Conservation (phyloP, 2,329 filamentous ascomycete genomes). For the Aureobasidium uvarum region DNA sequence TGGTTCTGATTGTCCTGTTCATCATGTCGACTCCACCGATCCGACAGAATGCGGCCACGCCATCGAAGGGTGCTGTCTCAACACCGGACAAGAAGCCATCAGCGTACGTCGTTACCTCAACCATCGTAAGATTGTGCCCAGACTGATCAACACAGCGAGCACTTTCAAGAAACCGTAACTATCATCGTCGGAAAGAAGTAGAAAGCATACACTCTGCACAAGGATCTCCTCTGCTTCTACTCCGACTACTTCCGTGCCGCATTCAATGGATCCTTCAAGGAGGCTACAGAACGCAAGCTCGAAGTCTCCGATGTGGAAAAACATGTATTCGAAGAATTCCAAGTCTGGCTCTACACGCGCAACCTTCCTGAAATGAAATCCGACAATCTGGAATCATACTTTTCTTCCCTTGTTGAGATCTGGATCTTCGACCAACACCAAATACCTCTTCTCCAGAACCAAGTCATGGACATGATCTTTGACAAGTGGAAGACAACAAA, state of each 20-base stretch:
- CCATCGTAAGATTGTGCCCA: too few species aligned
- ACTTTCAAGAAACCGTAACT: neutral
- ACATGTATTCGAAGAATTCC: constrained; percentile 27
- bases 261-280: neutral
- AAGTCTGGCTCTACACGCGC: constrained; percentile 30
- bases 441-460: neutral
- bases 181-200: neutral
- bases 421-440: neutral
- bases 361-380: too few species aligned
- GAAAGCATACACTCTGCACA: neutral
- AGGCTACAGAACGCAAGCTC: neutral
- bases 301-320: constrained; percentile 17
- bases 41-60: neutral
- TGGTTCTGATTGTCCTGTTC: neutral
- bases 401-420: neutral
- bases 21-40: neutral
- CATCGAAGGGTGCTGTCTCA: neutral
- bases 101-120: too few species aligned
- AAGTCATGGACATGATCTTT: neutral
- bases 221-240: neutral
- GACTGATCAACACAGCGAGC: neutral
- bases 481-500: neutral
- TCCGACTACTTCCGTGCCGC: neutral
- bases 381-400: too few species aligned
- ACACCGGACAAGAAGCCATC: neutral